A percentile compares a stretch with the other conserved stretches of the same genome.
phyloP scores from a whole-genome alignment of 805 yeast genomes.

The Blastobotrys chiropterorum region DNA sequence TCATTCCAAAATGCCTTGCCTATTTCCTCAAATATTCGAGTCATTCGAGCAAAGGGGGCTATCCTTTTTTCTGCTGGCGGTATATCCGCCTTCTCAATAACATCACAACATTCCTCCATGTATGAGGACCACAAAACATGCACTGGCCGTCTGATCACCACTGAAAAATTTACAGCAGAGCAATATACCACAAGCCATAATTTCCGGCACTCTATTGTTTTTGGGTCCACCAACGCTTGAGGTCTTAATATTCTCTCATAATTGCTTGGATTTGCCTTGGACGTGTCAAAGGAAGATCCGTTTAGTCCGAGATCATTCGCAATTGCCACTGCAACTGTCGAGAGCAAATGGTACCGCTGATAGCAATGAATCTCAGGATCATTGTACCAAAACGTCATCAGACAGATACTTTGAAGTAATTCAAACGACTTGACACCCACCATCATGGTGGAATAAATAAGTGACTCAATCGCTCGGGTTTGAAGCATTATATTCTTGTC shows the following conservation, averaged over 20 bases:
- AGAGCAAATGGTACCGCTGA: slow-evolving; percentile 67
- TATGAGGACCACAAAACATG: slow-evolving; percentile 42
- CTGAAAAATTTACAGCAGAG: slow-evolving; percentile 54
- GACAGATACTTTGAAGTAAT: slow-evolving; percentile 52
- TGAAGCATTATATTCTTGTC: slow-evolving; percentile 19
- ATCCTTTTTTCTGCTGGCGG: slow-evolving; percentile 36
- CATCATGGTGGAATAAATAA: slow-evolving; percentile 51
- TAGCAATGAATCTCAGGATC: slow-evolving; percentile 77
- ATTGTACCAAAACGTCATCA: slow-evolving; percentile 74
- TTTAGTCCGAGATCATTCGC: slow-evolving; percentile 73
- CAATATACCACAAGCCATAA: slow-evolving; percentile 55
- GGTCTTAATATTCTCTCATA: slow-evolving; percentile 32
- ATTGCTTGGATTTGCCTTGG: slow-evolving; percentile 14
- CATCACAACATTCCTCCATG: slow-evolving; percentile 52
- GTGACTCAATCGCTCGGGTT: slow-evolving; percentile 26
- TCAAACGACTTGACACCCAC: slow-evolving; percentile 68
- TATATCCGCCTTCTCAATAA: slow-evolving; percentile 37
- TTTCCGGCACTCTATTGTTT: slow-evolving; percentile 42
- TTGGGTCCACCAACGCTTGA: slow-evolving; percentile 34
- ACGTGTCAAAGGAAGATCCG: slow-evolving; percentile 35
- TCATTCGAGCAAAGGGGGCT: slow-evolving; percentile 54
- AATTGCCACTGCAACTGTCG: slow-evolving; percentile 57
- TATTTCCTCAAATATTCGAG: slow-evolving; percentile 55
- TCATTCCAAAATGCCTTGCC: slow-evolving; percentile 29
- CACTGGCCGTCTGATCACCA: slow-evolving; percentile 58